phyloP scores from a whole-genome alignment of 106 monocot species.

The Posidonia australis region DNA sequence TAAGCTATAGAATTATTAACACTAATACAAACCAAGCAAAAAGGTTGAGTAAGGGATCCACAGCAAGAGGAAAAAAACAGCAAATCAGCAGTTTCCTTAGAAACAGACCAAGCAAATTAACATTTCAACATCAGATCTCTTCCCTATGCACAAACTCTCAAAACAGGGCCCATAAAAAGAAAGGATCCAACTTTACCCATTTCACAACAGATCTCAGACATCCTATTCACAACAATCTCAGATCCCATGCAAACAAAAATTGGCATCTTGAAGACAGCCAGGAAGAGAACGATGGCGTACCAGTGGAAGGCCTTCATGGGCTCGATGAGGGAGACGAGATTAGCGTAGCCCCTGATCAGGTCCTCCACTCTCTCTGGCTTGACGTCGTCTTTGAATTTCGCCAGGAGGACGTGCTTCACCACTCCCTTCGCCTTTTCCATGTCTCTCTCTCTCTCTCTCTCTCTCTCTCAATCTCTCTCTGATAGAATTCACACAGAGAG shows the following conservation, averaged over 20 bases:
- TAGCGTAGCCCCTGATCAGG: slow-evolving; percentile 55
- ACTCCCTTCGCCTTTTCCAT: slow-evolving; percentile 26
- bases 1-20: no score
- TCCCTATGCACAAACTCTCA: not conserved
- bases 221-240: no score
- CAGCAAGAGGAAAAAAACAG: not conserved
- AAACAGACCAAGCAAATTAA: not conserved
- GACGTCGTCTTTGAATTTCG: slow-evolving; percentile 69
- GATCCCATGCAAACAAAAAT: no score
- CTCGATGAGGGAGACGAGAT: slow-evolving; percentile 41
- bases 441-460: not conserved
- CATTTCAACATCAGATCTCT: not conserved
- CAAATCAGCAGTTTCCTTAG: not conserved
- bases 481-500: no score
- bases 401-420: slow-evolving; percentile 75
- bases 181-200: no score
- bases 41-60: no score
- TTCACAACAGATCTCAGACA: no score
- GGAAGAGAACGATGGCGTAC: no score
- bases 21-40: no score
- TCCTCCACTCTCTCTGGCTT: slow-evolving; percentile 35
- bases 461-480: no score
- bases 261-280: no score
- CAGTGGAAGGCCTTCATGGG: slow-evolving; percentile 80
- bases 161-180: no score